Conservation (phyloP, 2,329 filamentous ascomycete genomes). For the Esteya vermicola region DNA sequence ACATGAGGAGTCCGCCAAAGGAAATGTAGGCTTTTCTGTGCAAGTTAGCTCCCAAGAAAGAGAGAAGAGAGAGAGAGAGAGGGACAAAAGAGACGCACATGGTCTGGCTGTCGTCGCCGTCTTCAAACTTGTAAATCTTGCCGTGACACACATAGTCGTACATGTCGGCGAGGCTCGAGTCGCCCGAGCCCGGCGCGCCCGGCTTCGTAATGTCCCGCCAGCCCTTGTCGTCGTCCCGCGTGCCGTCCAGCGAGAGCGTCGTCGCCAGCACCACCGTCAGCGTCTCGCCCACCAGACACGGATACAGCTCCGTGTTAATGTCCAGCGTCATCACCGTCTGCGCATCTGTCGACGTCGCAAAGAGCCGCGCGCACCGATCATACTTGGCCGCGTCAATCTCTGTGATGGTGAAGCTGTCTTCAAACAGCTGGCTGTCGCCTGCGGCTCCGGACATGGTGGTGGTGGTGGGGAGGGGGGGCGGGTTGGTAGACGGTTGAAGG, state of each 20-base stretch:
- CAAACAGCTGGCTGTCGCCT: constrained; percentile 83
- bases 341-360: constrained; percentile 60
- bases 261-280: constrained; percentile 73
- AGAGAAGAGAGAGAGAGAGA: background rate
- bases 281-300: constrained; percentile 57
- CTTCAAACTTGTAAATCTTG: constrained; percentile 81
- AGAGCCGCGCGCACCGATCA: constrained; percentile 82
- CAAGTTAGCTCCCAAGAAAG: constrained; percentile 1
- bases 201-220: constrained; percentile 63
- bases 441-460: constrained; percentile 38
- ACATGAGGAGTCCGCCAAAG: constrained; percentile 83
- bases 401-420: constrained; percentile 79
- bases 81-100: constrained; percentile 48
- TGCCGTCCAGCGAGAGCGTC: constrained; percentile 75
- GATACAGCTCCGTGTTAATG: constrained; percentile 88
- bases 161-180: constrained; percentile 56
- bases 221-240: constrained; percentile 58
- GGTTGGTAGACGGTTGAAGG: background rate
- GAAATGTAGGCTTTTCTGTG: constrained; percentile 81
- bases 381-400: constrained; percentile 76
- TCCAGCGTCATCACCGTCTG: constrained; percentile 72
- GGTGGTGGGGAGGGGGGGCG: background rate
- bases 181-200: constrained; percentile 21
- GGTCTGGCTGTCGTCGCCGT: constrained; percentile 61
- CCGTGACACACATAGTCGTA: constrained; percentile 83